Evolutionary conservation across 306 rosid genomes (phyloP), one percentile per base, ranked within the genome.

Genomic region (Gillenia trifoliata): DNA sequence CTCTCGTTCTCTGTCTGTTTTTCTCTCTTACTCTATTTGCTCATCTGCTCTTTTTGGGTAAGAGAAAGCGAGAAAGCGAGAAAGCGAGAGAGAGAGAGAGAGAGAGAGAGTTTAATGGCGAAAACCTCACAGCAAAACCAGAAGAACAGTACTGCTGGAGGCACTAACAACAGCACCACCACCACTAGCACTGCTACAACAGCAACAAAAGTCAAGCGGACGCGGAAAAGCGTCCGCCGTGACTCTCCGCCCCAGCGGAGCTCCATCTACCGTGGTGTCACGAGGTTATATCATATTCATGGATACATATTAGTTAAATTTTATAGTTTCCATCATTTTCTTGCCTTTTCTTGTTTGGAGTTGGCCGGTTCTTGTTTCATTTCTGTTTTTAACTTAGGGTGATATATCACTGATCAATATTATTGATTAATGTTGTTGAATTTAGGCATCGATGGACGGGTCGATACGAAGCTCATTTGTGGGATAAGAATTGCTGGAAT

Each of bases 401-500:
- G 61, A 31, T 55, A 19, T 55, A 17, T 45, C 23, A 52, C n/a
- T 34, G n/a, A 22, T 56, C 33, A n/a, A 11, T 19, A 64, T 68
- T 40, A 64, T 68, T 31, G 26, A 28, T 17, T 70, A 6, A 31
- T 80, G 49, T 30, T 26, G 30, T 45, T 45, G 50, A 45, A 59
- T 75, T 41, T 25, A 93, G 98, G 76, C 98, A 91, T 80, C 90
- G 98, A 40, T 93, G 97, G 98, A 93, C 98, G 3, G 97, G 98
- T 41, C 85, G 98, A 4, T 93, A 86, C 45, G 98, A 93, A 68
- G 98, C 98, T 85, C 98, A 93, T 82, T 82, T 93, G 87, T 93
- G 98, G 98, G 98, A 93, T 77, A 93, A 89, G 82, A 88, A 89
- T 82, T 86, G 93, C 73, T 91, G 96, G 97, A 93, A 93, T 57